Conservation (phyloP, 1,284 basidiomycete genomes). For the Fomes fomentarius region DNA sequence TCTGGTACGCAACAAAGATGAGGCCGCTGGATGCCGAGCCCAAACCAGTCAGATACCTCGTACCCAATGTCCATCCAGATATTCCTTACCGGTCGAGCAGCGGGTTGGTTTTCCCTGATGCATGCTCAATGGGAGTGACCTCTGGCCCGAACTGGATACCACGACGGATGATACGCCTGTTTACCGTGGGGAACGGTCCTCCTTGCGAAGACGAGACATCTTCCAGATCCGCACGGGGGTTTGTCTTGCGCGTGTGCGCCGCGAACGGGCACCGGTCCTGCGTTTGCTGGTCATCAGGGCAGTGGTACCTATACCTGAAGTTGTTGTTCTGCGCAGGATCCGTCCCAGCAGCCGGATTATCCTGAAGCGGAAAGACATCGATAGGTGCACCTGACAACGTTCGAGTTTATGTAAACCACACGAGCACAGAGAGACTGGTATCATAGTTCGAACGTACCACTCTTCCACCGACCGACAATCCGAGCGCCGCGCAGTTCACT, state of each 20-base stretch:
- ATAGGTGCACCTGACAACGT: slow-evolving; percentile 39
- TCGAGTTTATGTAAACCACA: no score
- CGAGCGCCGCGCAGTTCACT: slow-evolving; percentile 56
- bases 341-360: slow-evolving; percentile 36
- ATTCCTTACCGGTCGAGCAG: no score
- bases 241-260: slow-evolving; percentile 58
- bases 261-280: slow-evolving; percentile 52
- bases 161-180: slow-evolving; percentile 36
- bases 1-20: slow-evolving; percentile 53
- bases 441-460: slow-evolving; percentile 51
- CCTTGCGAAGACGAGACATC: background rate
- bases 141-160: slow-evolving; percentile 45
- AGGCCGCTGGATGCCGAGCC: no score
- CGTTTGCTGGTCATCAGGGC: slow-evolving; percentile 33
- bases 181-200: no score
- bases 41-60: no score
- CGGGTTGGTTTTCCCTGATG: no score
- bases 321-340: slow-evolving; percentile 41
- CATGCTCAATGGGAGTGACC: slow-evolving; percentile 41
- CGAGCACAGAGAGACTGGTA: no score
- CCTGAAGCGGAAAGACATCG: slow-evolving; percentile 36
- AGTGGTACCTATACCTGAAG: slow-evolving; percentile 39
- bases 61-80: no score
- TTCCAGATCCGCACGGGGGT: slow-evolving; percentile 47
- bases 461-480: slow-evolving; percentile 63